Evolutionary conservation across 108 stramenopile genomes (phyloP), one percentile per base, ranked within the genome.

Genomic region (Nannochloropsis gaditana): DNA sequence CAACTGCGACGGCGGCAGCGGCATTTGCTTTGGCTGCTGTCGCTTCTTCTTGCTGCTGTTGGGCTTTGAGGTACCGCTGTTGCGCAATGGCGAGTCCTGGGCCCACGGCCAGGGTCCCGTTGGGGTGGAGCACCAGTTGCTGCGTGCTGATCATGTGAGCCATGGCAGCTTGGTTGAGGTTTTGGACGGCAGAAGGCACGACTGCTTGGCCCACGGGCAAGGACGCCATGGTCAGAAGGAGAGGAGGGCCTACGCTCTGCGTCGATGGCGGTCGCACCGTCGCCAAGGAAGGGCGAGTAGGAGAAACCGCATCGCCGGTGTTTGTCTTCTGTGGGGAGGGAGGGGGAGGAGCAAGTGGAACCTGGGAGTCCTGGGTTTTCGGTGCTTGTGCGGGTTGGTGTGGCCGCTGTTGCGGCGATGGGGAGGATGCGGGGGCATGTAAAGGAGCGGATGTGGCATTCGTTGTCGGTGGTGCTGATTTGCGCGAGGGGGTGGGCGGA

Each of bases 81-180:
- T 73, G 59, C 59, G 59, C 59, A n/a, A 73, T n/a, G n/a, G 59
- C 59, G 19, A 73, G 59, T 15, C 59, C 59, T n/a, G 59, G 59
- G n/a, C 59, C 59, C 5, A 73, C 59, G 19, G 59, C n/a, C 8
- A 73, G 59, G n/a, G 59, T n/a, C 4, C 59, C 59, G 59, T 73
- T 73, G 4, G 59, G 19, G 59, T 73, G 59, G 8, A 73, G 59
- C 19, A 73, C n/a, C 19, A 73, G 59, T 73, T 73, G 59, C n/a
- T 73, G 59, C 59, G 59, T 73, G n/a, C 59, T n/a, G 59, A 73
- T 73, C 59, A 73, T 73, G 59, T 73, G 59, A 73, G 59, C 15
- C 59, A 73, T 73, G 59, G 59, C 59, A n/a, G 59, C 59, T 73
- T 73, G 59, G 6, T 73, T 73, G 15, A 73, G 6, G 59, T 73